phyloP scores from a whole-genome alignment of 768 basidiomycete genomes.

The Suillus occidentalis region DNA sequence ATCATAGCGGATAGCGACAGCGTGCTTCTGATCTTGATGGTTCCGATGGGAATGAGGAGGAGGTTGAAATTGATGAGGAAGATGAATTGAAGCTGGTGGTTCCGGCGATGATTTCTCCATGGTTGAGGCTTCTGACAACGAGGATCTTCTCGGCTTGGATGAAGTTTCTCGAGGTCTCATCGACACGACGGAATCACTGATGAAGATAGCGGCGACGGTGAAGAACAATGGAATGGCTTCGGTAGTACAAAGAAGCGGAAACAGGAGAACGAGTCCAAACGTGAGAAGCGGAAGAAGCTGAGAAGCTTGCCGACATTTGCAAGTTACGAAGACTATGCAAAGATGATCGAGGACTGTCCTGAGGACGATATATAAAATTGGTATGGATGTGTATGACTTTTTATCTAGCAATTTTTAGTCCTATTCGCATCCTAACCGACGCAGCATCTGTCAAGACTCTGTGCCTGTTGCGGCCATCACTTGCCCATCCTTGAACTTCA shows the following conservation, averaged over 20 bases:
- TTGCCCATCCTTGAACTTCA: no score
- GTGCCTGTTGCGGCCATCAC: no score
- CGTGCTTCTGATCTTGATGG: constrained; percentile 27
- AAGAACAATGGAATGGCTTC: constrained; percentile 54
- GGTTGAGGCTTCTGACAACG: constrained; percentile 68
- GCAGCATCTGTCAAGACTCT: no score
- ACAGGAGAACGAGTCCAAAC: constrained; percentile 34
- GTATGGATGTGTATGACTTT: constrained; percentile 1
- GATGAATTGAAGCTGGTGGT: constrained; percentile 37
- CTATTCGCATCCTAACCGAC: no score
- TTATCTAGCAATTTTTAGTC: background rate
- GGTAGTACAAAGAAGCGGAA: constrained; percentile 44
- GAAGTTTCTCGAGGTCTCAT: constrained; percentile 58
- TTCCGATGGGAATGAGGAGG: constrained; percentile 34
- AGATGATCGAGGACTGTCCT: constrained; percentile 70
- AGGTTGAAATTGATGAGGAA: constrained; percentile 30
- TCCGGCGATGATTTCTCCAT: constrained; percentile 52
- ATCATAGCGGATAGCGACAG: constrained; percentile 41
- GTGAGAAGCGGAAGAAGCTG: constrained; percentile 65
- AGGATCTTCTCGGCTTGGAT: constrained; percentile 60
- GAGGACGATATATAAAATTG: constrained; percentile 26
- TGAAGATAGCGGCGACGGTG: constrained; percentile 40
- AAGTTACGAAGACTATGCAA: constrained; percentile 83
- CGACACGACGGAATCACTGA: constrained; percentile 59
- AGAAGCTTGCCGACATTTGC: constrained; percentile 77